Conservation (phyloP, 2,329 filamentous ascomycete species). For the Cladosporium sp. region DNA sequence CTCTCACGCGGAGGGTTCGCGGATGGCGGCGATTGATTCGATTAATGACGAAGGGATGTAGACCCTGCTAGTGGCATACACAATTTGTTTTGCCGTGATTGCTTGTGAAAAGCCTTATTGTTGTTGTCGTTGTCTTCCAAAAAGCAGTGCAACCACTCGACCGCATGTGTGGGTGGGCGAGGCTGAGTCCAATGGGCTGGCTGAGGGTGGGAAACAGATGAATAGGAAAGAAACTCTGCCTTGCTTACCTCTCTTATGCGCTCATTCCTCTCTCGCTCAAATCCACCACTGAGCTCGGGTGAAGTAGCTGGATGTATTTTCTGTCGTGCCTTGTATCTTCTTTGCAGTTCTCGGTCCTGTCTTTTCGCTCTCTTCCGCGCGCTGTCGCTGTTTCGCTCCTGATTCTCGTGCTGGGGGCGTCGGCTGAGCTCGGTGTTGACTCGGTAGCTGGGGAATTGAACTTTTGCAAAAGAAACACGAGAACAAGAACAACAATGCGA, state of each 20-base stretch:
- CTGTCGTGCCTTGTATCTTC: too few relatives aligned
- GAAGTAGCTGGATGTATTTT: not conserved
- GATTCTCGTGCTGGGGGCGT: constrained; percentile 1
- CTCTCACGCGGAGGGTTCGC: not conserved
- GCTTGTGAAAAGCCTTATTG: too few relatives aligned
- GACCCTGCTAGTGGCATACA: not conserved
- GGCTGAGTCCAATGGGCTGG: constrained; percentile 3
- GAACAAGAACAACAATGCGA: not conserved
- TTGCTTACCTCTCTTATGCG: constrained; percentile 10
- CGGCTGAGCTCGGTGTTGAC: constrained; percentile 4
- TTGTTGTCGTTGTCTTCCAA: too few relatives aligned
- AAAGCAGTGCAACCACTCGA: too few relatives aligned
- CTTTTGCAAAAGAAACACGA: not conserved
- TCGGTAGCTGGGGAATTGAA: not conserved
- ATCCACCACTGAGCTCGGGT: not conserved
- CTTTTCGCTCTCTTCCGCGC: not conserved
- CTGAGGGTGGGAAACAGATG: too few relatives aligned
- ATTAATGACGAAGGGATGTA: not conserved
- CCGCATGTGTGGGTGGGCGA: constrained; percentile 1
- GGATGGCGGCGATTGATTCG: too few relatives aligned
- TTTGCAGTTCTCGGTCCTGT: not conserved
- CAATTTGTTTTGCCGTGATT: not conserved
- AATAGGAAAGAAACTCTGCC: too few relatives aligned
- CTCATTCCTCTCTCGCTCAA: constrained; percentile 10
- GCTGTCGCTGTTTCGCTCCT: not conserved